These are phyloP conservation scores for Crithidia mellificae DNA, from an alignment of 208 protist genomes.

Conservation along the genomic window DNA sequence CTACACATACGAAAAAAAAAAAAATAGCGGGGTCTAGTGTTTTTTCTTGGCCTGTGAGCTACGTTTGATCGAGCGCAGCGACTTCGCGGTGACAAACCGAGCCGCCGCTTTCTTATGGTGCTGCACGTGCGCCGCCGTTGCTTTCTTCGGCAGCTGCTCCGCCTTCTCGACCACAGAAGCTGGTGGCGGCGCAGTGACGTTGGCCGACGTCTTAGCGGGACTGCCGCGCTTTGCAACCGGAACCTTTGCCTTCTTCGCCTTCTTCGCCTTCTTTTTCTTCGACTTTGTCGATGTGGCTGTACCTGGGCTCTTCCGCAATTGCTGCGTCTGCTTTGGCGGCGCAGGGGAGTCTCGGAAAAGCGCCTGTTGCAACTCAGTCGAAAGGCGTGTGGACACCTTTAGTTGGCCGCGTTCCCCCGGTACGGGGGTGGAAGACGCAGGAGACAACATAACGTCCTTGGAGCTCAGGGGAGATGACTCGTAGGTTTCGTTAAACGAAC, in stretches of 20 bases:
- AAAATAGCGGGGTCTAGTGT: not conserved
- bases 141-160: not conserved
- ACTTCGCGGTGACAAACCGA: constrained; percentile 33
- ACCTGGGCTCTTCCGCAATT: not conserved
- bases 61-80: constrained; percentile 11
- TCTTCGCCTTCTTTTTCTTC: constrained; percentile 7
- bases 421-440: not conserved
- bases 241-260: not conserved
- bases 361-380: constrained; percentile 31
- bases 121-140: not conserved
- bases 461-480: not conserved
- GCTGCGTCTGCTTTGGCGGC: not conserved
- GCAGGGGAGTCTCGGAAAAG: constrained; percentile 19
- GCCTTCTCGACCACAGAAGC: not conserved
- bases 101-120: constrained; percentile 2
- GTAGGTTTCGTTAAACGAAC: not conserved
- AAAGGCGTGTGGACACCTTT: constrained; percentile 31
- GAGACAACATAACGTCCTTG: not conserved
- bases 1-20: not conserved
- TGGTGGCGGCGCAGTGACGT: not conserved
- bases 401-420: not conserved
- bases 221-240: not conserved
- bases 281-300: too few species aligned
- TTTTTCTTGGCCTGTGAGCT: not conserved
- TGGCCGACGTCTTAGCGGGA: not conserved